Evolutionary conservation across 139 green algal genomes (phyloP), one percentile per base, ranked within the genome.

Genomic region (Diplosphaera chodatii): DNA sequence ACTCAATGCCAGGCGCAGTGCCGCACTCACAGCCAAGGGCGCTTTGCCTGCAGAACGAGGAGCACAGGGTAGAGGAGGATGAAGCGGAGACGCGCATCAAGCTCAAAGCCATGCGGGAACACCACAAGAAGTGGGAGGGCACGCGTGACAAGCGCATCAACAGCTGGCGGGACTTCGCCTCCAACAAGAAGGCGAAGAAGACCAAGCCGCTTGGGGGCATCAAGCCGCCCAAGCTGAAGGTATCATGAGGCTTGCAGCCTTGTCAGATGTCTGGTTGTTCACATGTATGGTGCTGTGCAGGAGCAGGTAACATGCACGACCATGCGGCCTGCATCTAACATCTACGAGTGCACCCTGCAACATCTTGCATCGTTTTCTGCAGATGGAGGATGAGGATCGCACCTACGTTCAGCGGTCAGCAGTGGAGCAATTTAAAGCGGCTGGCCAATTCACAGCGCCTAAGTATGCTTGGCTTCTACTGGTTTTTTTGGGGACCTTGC

Each of bases 81-180:
- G 77, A 88, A 41, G 71, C 82, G 64, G 81, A 89, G 69, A 67
- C 66, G 21, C 68, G 77, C 33, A 83, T 82, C 28, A 78, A 77
- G 68, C 59, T 77, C 65, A 94, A 94, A 74, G 62, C 77, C 23
- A 73, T 77, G 74, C 78, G 78, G 63, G 79, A 93, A 68, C 76
- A 91, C 56, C 78, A 93, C 25, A 89, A 96, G 77, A 70, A 86
- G 56, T 96, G 91, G 92, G 92, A 96, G 82, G 84, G 78, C n/a
- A 86, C 68, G 2, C 82, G 92, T 1, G 91, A 96, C 27, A 74
- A 78, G 29, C 83, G 92, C 8, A 88, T 79, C 2, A 84, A 80
- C 34, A 86, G 64, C 8, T 97, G 91, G 91, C 81, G 90, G 2
- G 84, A 90, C 67, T 93, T 91, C 74, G 72, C 84, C 72, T 80